Evolutionary conservation across 176 grass and related monocot species (phyloP), one percentile per base, ranked within the genome.

Genomic region (Triticum timopheevii): DNA sequence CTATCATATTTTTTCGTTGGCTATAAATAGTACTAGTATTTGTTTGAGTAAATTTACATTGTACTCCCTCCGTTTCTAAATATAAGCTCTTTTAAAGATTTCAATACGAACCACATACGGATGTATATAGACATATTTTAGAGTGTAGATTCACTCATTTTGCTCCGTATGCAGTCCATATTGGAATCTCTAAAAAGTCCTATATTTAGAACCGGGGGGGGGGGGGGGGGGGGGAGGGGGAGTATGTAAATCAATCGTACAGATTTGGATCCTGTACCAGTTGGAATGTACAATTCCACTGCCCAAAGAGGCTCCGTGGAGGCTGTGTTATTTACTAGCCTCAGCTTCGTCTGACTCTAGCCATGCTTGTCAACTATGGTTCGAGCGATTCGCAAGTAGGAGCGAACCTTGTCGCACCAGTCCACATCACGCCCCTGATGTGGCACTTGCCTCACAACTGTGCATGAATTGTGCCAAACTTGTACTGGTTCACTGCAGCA

Each of bases 401-500:
- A 77, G 45, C 17, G 19, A 10, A 58, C 47, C 47, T 77, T 5
- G 9, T 58, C 8, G 16, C 74, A 77, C 28, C 27, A 77, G 27
- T 33, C 17, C 22, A 16, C 74, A 33, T 77, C 28, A 22, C 6
- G 27, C 47, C 47, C 47, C 8, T 33, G 9, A 58, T 34, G 16
- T 19, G 8, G 27, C 2, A 4, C 47, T 77, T 56, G 47, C 47
- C 27, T 56, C 49, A 33, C 9, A 1, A 20, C 47, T 17, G 4
- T 77, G 28, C 49, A 56, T 54, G 45, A 56, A 49, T 34, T 34
- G 49, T 56, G 74, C 49, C 47, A 58, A 34, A 54, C 8, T 19
- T 76, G 73, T 76, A 54, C 45, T 54, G 73, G 44, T 54, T 54
- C 73, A 54, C 73, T 56, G 47, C 74, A 9, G 2, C 74, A 76